Evolutionary conservation across 148 eudicot genomes (phyloP).

Genomic region (Chenopodium suecicum): DNA sequence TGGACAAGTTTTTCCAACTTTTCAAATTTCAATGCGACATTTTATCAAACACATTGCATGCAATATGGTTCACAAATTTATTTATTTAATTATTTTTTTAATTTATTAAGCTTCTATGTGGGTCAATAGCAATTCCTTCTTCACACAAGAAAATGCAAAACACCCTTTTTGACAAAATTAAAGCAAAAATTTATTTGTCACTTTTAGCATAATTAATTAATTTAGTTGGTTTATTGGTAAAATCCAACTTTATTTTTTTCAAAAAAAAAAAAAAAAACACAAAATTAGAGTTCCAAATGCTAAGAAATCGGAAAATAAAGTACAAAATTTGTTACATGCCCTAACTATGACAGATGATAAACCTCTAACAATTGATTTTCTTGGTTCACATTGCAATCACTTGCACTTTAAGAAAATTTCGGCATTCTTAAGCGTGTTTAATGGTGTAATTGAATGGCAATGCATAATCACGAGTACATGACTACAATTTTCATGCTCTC

Average conservation of each 20-base stretch:
- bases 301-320: too few relatives aligned
- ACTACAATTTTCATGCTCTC: too few relatives aligned
- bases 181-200: background rate
- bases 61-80: background rate
- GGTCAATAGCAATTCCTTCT: slow-evolving; percentile 8
- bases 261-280: too few relatives aligned
- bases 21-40: background rate
- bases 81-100: too few relatives aligned
- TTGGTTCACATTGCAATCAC: too few relatives aligned
- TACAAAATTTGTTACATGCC: too few relatives aligned
- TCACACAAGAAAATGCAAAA: background rate
- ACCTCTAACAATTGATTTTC: too few relatives aligned
- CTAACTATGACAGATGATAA: too few relatives aligned
- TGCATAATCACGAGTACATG: background rate
- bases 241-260: background rate
- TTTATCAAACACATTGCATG: slow-evolving; percentile 8
- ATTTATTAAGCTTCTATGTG: background rate
- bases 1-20: background rate
- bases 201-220: background rate
- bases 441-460: background rate
- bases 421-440: background rate
- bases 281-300: too few relatives aligned
- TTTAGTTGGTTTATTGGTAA: background rate
- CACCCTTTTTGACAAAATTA: background rate
- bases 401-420: too few relatives aligned